Base-by-base conservation (phyloP, 2,329 filamentous ascomycete species). In the Zasmidium angulare region DNA sequence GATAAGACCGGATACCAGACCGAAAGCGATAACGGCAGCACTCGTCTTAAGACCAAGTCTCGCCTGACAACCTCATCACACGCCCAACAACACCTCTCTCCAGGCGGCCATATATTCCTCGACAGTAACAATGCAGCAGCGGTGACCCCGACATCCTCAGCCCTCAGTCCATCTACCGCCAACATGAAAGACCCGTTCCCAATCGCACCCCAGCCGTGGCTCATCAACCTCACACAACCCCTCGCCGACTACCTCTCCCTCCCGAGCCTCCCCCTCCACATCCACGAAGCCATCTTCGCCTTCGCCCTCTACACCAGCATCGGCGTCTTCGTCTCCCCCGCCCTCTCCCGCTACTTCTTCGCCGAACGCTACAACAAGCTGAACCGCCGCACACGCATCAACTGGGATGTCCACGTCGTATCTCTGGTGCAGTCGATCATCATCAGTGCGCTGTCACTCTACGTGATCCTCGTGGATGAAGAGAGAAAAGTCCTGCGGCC, bases 371-470 rank as follows among this genome's bases (percentile, higher is more conserved):
- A 95, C 77, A 73, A 79, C 29, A 75, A 76, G 50, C 81, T 91
- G 66, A 84, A 86, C 51, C 77, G 79, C 23, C 81, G 83, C 56
- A 90, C 88, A 58, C 84, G 82, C 71, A 80, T 91, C 63, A 95
- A 89, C 80, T 95, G 91, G 91, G 86, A 96, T 73, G 88, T 91
- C 22, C 91, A 93, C 72, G 87, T 93, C 56, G 90, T 95, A 29
- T 92, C 89, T n/a, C 83, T 95, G 66, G 80, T 90, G 57, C 91
- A 96, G 81, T 88, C 86, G 72, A 78, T 82, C 29, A 76, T 91
- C 56, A 90, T 96, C 77, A 91, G 88, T 73, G 73, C 67, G 50
- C 77, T 93, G 29, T 89, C 89, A n/a, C 76, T 95, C 17, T 93
- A 86, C 82, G 83, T 90, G 58, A 89, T 92, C 76, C 80, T 79